A percentile compares a stretch with the other conserved stretches of the same genome.
These are phyloP conservation scores for Xylaria hypoxylon DNA, from an alignment of 2,329 filamentous ascomycete species.

Conservation along the genomic window DNA sequence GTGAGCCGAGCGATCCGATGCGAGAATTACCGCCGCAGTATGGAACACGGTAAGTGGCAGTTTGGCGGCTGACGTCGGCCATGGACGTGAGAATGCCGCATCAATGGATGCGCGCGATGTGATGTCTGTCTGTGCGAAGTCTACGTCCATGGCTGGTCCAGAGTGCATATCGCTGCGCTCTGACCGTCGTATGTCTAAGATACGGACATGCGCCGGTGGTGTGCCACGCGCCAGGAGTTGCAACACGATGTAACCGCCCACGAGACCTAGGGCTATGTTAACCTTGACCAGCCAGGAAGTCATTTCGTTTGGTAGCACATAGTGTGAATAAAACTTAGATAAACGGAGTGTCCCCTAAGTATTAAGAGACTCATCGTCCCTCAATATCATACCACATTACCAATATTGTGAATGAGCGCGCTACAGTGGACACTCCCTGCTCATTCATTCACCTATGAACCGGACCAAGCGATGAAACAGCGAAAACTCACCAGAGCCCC, in stretches of 20 bases:
- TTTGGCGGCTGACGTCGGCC: slow-evolving; percentile 54
- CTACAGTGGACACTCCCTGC: background rate
- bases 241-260: slow-evolving; percentile 66
- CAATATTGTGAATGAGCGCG: background rate
- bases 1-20: slow-evolving; percentile 59
- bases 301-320: background rate
- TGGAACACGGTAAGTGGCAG: slow-evolving; percentile 68
- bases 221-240: slow-evolving; percentile 66
- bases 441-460: background rate
- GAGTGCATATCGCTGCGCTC: slow-evolving; percentile 57
- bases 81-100: slow-evolving; percentile 60
- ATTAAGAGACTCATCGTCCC: background rate
- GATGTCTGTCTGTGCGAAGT: slow-evolving; percentile 63
- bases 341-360: background rate
- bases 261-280: slow-evolving; percentile 57
- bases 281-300: background rate
- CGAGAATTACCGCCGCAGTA: slow-evolving; percentile 66
- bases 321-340: background rate
- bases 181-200: slow-evolving; percentile 63
- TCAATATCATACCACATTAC: slow-evolving; percentile 3
- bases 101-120: slow-evolving; percentile 57
- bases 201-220: slow-evolving; percentile 62
- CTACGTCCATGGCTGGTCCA: slow-evolving; percentile 52
- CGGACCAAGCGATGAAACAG: background rate
- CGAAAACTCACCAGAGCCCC: slow-evolving; percentile 57